These are phyloP conservation scores for Cladosporium sp. DNA, from an alignment of 2,329 filamentous ascomycete species.

Conservation along the genomic window DNA sequence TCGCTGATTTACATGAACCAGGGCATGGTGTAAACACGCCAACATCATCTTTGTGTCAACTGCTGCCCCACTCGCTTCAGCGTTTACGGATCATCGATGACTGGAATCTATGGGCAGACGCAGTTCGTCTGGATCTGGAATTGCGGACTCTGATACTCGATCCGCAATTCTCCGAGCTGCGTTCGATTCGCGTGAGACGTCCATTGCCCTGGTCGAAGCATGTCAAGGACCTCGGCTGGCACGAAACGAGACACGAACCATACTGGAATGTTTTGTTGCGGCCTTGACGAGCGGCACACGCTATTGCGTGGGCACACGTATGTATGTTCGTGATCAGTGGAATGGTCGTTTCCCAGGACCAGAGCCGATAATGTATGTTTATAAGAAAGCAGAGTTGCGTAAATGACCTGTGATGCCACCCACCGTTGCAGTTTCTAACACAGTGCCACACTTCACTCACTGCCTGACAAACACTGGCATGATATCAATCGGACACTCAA, in stretches of 20 bases:
- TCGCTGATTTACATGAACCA: not conserved
- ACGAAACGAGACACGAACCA: not conserved
- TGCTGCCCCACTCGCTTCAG: not conserved
- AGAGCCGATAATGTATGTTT: too few species aligned
- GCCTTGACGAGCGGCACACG: too few species aligned
- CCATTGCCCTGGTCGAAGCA: not conserved
- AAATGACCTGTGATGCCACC: too few species aligned
- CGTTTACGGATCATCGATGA: not conserved
- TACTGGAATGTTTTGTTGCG: not conserved
- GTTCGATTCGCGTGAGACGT: not conserved
- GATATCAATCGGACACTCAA: conserved; percentile 24
- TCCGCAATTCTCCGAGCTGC: not conserved
- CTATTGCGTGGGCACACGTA: too few species aligned
- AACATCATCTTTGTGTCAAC: not conserved
- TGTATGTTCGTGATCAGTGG: too few species aligned
- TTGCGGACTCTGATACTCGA: not conserved
- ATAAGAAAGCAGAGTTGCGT: too few species aligned
- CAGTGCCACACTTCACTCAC: not conserved
- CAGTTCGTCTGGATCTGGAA: not conserved
- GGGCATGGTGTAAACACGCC: not conserved
- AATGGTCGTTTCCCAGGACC: too few species aligned
- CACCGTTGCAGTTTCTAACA: too few species aligned
- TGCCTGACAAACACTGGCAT: conserved; percentile 26
- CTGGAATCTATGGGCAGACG: not conserved
- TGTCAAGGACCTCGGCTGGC: not conserved